Evolutionary conservation across 108 stramenopile genomes (phyloP).

Genomic region (Nitzschia sp.): DNA sequence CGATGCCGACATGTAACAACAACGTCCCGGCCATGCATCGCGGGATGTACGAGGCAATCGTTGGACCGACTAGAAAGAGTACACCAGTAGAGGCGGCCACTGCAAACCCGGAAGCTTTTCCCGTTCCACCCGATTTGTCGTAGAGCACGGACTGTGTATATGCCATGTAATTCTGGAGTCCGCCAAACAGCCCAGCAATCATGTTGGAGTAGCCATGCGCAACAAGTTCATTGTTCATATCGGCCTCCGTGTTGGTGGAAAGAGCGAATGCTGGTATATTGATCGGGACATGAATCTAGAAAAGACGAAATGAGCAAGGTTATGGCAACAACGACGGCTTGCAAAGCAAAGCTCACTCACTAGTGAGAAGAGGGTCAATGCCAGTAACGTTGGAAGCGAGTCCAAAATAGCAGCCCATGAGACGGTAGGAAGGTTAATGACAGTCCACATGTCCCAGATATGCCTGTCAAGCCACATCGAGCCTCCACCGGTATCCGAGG

Average conservation of each 20-base stretch:
- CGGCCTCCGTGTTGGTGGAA: conserved; percentile 59
- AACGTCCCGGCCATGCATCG: conserved; percentile 88
- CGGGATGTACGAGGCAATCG: conserved; percentile 66
- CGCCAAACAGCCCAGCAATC: conserved; percentile 62
- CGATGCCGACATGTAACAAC: conserved; percentile 81
- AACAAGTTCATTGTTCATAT: conserved; percentile 80
- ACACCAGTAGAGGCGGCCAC: conserved; percentile 41
- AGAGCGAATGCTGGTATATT: conserved; percentile 87
- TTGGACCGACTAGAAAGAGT: conserved; percentile 73
- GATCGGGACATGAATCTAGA: conserved; percentile 76
- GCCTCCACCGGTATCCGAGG: neutral
- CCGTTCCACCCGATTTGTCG: conserved; percentile 73
- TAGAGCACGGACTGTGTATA: conserved; percentile 72
- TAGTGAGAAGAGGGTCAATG: conserved; percentile 65
- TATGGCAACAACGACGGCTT: neutral
- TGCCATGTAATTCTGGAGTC: conserved; percentile 79
- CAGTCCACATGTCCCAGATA: conserved; percentile 44
- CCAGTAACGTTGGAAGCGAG: conserved; percentile 66
- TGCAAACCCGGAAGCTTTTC: conserved; percentile 45
- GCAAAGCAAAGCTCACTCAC: neutral
- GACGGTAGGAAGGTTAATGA: conserved; percentile 44
- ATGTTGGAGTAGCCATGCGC: conserved; percentile 82
- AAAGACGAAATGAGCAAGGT: neutral
- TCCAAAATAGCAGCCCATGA: conserved; percentile 61
- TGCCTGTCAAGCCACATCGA: conserved; percentile 30